Percentiles rank a stretch among this genome's conserved stretches.
These are phyloP conservation scores for Physcomitrellopsis africana DNA, from an alignment of 225 moss, liverwort and hornwort genomes.

Conservation along the genomic window DNA sequence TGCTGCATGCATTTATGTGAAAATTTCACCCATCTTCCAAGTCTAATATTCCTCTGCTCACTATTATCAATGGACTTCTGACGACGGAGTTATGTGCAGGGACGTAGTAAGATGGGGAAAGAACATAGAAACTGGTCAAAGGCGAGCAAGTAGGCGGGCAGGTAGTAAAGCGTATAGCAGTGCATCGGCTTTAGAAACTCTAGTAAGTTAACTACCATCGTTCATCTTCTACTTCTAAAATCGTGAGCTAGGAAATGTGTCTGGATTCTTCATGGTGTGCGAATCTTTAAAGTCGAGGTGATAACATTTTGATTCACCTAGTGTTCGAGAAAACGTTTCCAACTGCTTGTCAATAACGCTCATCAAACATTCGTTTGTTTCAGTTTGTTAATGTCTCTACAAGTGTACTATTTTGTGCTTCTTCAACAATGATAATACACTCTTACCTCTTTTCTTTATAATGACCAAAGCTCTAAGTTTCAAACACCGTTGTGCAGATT, in stretches of 20 bases:
- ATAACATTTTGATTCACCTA: background rate
- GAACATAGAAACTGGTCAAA: conserved; percentile 90
- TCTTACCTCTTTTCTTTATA: conserved; percentile 6
- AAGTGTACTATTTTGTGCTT: background rate
- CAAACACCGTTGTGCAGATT: conserved; percentile 62
- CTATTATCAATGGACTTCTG: background rate
- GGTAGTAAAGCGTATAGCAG: conserved; percentile 80
- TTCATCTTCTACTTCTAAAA: background rate
- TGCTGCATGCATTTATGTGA: background rate
- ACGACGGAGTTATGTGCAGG: conserved; percentile 38
- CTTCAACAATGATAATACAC: background rate
- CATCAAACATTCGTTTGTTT: background rate
- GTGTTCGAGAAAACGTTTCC: background rate
- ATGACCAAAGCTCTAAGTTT: conserved; percentile 10
- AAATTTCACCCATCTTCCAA: background rate
- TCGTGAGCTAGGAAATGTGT: background rate
- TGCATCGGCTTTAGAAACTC: conserved; percentile 94
- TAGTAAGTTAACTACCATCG: conserved; percentile 50
- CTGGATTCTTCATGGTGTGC: background rate
- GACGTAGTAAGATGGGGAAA: conserved; percentile 95
- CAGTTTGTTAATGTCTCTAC: background rate
- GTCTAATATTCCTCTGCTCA: conserved; percentile 5
- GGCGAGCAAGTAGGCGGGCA: conserved; percentile 81
- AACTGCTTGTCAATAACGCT: background rate
- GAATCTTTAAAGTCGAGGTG: background rate